Conservation (phyloP, 257 asterid genomes). For the Nicotiana benthamiana region DNA sequence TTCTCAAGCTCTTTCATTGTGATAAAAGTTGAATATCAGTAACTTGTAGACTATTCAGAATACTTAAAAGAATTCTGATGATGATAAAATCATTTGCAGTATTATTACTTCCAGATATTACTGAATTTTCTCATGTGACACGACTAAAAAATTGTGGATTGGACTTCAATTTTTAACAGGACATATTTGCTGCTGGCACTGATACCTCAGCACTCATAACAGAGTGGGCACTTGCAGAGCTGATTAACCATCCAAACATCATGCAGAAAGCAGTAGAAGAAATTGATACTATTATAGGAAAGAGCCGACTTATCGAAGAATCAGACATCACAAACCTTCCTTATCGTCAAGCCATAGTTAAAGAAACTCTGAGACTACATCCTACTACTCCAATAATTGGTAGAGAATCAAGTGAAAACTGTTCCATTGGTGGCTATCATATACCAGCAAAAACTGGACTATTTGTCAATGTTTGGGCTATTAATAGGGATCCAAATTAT, state of each 20-base stretch:
- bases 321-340: slow-evolving; percentile 56
- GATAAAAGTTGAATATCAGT: too few species aligned
- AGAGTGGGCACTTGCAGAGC: slow-evolving; percentile 76
- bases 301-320: slow-evolving; percentile 40
- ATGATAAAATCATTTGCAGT: too few species aligned
- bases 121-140: too few species aligned
- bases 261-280: slow-evolving; percentile 44
- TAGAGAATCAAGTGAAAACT: slow-evolving; percentile 42
- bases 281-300: slow-evolving; percentile 37
- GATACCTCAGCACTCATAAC: slow-evolving; percentile 68
- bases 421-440: slow-evolving; percentile 36
- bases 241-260: slow-evolving; percentile 51
- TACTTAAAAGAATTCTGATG: too few species aligned
- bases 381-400: slow-evolving; percentile 58
- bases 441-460: slow-evolving; percentile 48
- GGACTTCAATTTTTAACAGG: slow-evolving; percentile 24
- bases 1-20: too few species aligned
- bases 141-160: too few species aligned
- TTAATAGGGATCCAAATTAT: slow-evolving; percentile 44
- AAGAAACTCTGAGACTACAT: slow-evolving; percentile 69
- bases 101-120: too few species aligned
- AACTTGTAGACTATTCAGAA: too few species aligned
- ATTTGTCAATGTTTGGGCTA: slow-evolving; percentile 67
- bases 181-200: slow-evolving; percentile 65
- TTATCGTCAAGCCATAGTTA: slow-evolving; percentile 53